Evolutionary conservation across 352 stramenopile genomes (phyloP).

Genomic region (Phytophthora hybrid): DNA sequence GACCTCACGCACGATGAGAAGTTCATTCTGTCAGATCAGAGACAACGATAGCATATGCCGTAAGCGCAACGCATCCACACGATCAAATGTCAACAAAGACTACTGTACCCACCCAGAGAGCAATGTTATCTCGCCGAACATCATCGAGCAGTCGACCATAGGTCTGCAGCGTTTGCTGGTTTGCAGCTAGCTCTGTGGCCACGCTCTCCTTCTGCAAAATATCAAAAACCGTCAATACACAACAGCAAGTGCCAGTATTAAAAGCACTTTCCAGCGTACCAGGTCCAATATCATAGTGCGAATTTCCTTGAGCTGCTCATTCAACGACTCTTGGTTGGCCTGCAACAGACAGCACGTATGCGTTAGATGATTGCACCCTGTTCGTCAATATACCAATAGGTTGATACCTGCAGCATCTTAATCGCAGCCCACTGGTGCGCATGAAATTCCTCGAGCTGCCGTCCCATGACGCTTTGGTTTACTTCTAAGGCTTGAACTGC

Average conservation of each 20-base stretch:
- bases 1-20: conserved; percentile 80
- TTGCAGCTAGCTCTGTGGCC: conserved; percentile 39
- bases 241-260: background rate
- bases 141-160: conserved; percentile 51
- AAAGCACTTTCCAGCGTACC: conserved; percentile 27
- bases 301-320: conserved; percentile 65
- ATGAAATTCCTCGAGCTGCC: conserved; percentile 71
- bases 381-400: background rate
- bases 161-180: conserved; percentile 43
- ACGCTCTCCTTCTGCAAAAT: conserved; percentile 48
- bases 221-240: conserved; percentile 7
- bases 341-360: conserved; percentile 19
- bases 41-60: background rate
- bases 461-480: conserved; percentile 66
- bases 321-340: conserved; percentile 58
- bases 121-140: conserved; percentile 57
- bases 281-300: conserved; percentile 56
- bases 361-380: conserved; percentile 1
- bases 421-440: conserved; percentile 47
- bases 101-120: conserved; percentile 47
- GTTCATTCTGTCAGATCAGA: conserved; percentile 61
- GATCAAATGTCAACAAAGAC: background rate
- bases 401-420: conserved; percentile 51
- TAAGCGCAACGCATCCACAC: background rate
- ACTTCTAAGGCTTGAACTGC: conserved; percentile 77